Base-by-base conservation (phyloP, 2,329 filamentous ascomycete genomes). In the Rhynchosporium secalis region DNA sequence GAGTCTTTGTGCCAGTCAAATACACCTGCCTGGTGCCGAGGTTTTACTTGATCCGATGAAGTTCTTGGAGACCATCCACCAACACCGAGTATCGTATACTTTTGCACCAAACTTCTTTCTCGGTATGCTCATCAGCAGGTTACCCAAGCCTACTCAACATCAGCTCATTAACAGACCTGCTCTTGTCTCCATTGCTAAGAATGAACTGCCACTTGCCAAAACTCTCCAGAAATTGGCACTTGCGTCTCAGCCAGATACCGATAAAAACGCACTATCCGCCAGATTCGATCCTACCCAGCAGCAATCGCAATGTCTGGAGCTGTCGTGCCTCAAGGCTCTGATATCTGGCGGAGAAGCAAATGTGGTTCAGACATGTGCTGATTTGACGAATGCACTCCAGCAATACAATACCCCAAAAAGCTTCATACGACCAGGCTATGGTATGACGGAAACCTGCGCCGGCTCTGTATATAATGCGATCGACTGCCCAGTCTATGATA, bases 361-460 rank as follows among this genome's bases (percentile, higher is more conserved):
- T 68, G 70, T 68, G 33, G 72, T 72, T 1, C 66, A 71, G 8
- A 77, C 74, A 1, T 76, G 75, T 56, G 63, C 62, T 0, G 69
- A 65, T 4, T 56, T 74, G 7, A 66, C 74, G 15, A 40, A 58
- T 0, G 43, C 75, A 1, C 64, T 83, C 2, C 46, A 58, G 2
- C 49, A 66, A 12, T 72, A 73, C 60, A 74, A 76, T 3, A 75
- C 75, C 1, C 72, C 66, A 0, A 20, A n/a, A 0, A 68, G 74
- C 6, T 72, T 78, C 6, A 74, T 82, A 15, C 66, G 63, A 2
- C 74, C 80, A 0, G 79, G 76, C 0, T 82, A 78, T 46, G 78
- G 80, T 8, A 79, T 82, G 79, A 83, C 80, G 0, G 81, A 84
- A 71, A 83, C 80, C 0, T 83, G 80, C 65, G 81, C 79, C 0